Base-by-base conservation (phyloP, 257 asterid genomes). In the Solanum pimpinellifolium region DNA sequence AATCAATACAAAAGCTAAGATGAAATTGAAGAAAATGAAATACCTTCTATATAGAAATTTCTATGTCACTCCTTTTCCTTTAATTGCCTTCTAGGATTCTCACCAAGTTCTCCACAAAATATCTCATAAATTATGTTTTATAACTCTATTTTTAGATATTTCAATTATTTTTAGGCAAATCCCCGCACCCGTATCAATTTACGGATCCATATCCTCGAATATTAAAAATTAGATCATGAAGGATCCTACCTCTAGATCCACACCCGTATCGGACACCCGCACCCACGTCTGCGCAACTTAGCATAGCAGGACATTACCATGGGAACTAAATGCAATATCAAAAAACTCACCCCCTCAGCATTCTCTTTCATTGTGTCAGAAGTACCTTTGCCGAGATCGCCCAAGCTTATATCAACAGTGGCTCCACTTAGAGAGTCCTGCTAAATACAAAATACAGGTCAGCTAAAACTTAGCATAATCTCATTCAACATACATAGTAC, bases 351-450 rank as follows among this genome's bases (percentile, higher is more conserved):
- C 72, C 85, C 78, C 68, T 91, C 85, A 70, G 82, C 62, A 5
- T 85, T 86, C 83, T 68, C 90, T 81, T 70, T 87, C 62, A 69
- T 29, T 15, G 85, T 77, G 60, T 86, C 83, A 29, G 84, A 49
- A 29, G 18, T 80, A 52, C 65, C 90, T 72, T 78, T 27, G 88
- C 39, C 72, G 87, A 84, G 39, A 85, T 87, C 77, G 72, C 84
- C 91, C 86, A 65, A 52, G 76, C 60, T 75, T 83, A 80, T 78
- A 83, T 89, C 82, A 27, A 11, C 84, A 78, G 27, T 16, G 66
- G 75, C 89, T 87, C 76, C 86, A 60, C 49, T 60, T 86, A 25
- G 82, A 60, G 91, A 66, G 86, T 81, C 83, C 91, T 87, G 87
- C 15, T 39, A 83, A 46, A 72, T 86, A 78, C 47, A 88, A 81